Evolutionary conservation across 2,329 filamentous ascomycete species (phyloP).

Genomic region (Leptographium wingfieldii): DNA sequence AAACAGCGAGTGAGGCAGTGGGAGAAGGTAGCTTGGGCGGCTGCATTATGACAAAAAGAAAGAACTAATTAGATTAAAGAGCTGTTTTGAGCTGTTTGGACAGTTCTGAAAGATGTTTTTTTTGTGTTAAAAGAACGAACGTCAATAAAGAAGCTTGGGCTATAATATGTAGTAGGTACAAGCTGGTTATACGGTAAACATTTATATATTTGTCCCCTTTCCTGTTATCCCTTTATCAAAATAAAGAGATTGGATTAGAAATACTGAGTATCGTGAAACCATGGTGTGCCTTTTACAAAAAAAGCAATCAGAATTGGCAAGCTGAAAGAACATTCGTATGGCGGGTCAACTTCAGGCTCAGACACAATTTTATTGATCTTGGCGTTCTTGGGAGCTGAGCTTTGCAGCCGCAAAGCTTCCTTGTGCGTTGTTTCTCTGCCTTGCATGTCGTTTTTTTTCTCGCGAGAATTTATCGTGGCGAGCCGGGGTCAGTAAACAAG

Average conservation of each 20-base stretch:
- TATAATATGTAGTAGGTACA: background rate
- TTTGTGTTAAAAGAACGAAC: background rate
- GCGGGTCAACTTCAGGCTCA: background rate
- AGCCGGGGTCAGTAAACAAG: background rate
- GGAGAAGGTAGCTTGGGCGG: background rate
- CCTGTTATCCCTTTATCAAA: background rate
- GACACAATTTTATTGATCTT: background rate
- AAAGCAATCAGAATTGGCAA: background rate
- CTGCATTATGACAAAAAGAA: background rate
- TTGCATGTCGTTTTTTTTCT: background rate
- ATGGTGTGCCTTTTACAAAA: background rate
- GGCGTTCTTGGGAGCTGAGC: background rate
- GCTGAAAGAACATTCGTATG: background rate
- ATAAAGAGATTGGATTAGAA: background rate
- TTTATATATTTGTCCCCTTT: background rate
- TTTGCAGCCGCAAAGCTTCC: background rate
- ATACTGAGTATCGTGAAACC: background rate
- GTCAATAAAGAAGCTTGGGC: background rate
- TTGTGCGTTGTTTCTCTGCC: background rate
- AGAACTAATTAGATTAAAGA: background rate
- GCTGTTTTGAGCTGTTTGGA: background rate
- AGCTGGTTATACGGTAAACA: background rate
- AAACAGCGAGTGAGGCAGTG: background rate
- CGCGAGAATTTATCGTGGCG: background rate
- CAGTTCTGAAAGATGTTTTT: background rate